Evolutionary conservation across 1,139 yeast species (phyloP).

Genomic region (Tardiomyces depauwii): DNA sequence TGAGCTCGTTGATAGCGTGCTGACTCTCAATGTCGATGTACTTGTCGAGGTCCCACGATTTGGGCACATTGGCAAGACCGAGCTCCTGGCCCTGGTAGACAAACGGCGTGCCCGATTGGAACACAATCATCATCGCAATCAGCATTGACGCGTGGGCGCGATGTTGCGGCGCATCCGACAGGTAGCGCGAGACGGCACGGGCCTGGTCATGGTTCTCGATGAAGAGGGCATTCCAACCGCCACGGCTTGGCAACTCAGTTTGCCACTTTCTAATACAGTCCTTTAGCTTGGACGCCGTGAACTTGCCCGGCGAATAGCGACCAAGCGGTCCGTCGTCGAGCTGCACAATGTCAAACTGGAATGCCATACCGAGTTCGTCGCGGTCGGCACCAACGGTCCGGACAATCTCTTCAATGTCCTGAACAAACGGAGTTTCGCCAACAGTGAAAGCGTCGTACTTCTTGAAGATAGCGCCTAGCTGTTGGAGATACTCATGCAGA

Average conservation of each 20-base stretch:
- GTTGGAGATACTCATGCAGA: slow-evolving; percentile 47
- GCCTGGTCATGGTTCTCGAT: slow-evolving; percentile 52
- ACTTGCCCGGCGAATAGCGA: slow-evolving; percentile 29
- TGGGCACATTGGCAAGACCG: slow-evolving; percentile 40
- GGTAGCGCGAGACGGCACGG: slow-evolving; percentile 43
- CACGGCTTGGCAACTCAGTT: slow-evolving; percentile 38
- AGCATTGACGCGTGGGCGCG: slow-evolving; percentile 35
- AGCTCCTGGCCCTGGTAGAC: slow-evolving; percentile 54
- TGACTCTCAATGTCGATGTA: slow-evolving; percentile 41
- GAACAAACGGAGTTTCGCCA: slow-evolving; percentile 32
- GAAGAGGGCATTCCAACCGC: slow-evolving; percentile 50
- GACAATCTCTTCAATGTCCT: slow-evolving; percentile 29
- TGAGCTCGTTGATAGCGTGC: slow-evolving; percentile 29
- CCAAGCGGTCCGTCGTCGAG: slow-evolving; percentile 31
- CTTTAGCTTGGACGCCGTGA: slow-evolving; percentile 34
- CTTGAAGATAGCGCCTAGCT: slow-evolving; percentile 37
- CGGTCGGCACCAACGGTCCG: slow-evolving; percentile 39
- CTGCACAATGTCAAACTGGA: slow-evolving; percentile 38
- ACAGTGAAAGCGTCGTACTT: slow-evolving; percentile 47
- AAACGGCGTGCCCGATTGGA: slow-evolving; percentile 46
- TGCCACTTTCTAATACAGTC: slow-evolving; percentile 28
- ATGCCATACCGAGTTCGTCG: slow-evolving; percentile 42
- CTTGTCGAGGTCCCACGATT: slow-evolving; percentile 39
- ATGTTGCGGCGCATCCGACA: slow-evolving; percentile 31
- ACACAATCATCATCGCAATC: slow-evolving; percentile 35